These are phyloP conservation scores for Naganishia kalamii DNA, from an alignment of 768 basidiomycete species.

Conservation along the genomic window DNA sequence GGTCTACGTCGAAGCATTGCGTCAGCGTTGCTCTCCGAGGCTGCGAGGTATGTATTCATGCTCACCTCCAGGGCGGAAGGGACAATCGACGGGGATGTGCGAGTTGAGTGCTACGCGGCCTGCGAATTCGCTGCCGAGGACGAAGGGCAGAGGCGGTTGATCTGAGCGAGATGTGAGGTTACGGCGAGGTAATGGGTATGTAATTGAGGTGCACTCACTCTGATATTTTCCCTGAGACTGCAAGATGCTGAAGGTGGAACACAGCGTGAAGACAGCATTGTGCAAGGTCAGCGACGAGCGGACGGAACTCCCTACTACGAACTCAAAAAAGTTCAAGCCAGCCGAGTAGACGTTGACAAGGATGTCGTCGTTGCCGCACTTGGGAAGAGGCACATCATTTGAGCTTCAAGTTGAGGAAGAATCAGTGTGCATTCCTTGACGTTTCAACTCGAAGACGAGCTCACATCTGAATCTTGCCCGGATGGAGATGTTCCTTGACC, in stretches of 20 bases:
- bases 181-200: neutral
- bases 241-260: conserved; percentile 55
- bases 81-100: conserved; percentile 71
- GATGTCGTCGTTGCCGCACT: conserved; percentile 54
- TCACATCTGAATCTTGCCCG: conserved; percentile 57
- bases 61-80: conserved; percentile 61
- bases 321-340: conserved; percentile 68
- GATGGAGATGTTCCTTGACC: conserved; percentile 63
- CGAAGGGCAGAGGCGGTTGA: conserved; percentile 77
- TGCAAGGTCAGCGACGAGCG: conserved; percentile 46
- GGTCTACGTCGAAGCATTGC: conserved; percentile 48
- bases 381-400: conserved; percentile 58
- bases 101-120: conserved; percentile 65
- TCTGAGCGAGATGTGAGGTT: conserved; percentile 23
- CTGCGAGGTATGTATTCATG: neutral
- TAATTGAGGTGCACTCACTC: conserved; percentile 32
- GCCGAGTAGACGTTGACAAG: conserved; percentile 70
- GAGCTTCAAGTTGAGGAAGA: conserved; percentile 28
- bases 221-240: conserved; percentile 89
- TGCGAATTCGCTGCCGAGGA: conserved; percentile 73
- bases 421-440: neutral
- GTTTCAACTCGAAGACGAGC: conserved; percentile 6
- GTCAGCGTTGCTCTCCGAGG: neutral
- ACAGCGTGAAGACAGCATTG: neutral
- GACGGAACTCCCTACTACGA: conserved; percentile 16